These are phyloP conservation scores for Codiaeum variegatum DNA, from an alignment of 441 rosid species.

Conservation along the genomic window DNA sequence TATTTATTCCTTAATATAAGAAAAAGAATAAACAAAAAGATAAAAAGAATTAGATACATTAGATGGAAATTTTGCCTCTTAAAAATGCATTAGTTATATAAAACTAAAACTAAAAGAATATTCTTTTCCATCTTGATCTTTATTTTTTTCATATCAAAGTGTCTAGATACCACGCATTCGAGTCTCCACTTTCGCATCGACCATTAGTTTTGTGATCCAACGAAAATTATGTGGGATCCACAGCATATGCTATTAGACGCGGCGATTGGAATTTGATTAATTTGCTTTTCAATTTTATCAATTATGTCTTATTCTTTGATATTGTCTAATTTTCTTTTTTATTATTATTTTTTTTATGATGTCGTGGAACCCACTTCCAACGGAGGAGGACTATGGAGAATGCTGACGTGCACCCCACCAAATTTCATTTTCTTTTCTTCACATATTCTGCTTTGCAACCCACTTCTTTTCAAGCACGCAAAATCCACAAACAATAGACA, in stretches of 20 bases:
- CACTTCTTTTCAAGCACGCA: conserved; percentile 8
- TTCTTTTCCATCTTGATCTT: background rate
- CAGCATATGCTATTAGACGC: conserved; percentile 34
- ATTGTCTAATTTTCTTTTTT: background rate
- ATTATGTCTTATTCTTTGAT: background rate
- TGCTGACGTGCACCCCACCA: conserved; percentile 65
- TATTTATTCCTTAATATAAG: too few species aligned
- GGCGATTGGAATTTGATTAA: conserved; percentile 21
- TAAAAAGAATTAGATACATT: background rate
- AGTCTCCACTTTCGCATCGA: background rate
- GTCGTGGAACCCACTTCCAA: conserved; percentile 77
- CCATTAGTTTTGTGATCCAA: conserved; percentile 3
- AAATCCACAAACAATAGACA: too few species aligned
- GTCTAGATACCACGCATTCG: conserved; percentile 4
- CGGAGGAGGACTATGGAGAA: conserved; percentile 45
- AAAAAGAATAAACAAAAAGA: background rate
- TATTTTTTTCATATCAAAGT: background rate
- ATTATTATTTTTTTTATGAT: conserved; percentile 17
- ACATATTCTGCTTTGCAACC: background rate
- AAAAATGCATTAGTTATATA: background rate
- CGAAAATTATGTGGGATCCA: conserved; percentile 26
- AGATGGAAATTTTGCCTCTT: too few species aligned
- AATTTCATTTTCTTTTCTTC: background rate
- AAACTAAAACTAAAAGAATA: background rate
- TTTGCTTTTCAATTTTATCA: background rate